These are phyloP conservation scores for Solanum paucissectum DNA, from an alignment of 257 asterid species.

Conservation along the genomic window DNA sequence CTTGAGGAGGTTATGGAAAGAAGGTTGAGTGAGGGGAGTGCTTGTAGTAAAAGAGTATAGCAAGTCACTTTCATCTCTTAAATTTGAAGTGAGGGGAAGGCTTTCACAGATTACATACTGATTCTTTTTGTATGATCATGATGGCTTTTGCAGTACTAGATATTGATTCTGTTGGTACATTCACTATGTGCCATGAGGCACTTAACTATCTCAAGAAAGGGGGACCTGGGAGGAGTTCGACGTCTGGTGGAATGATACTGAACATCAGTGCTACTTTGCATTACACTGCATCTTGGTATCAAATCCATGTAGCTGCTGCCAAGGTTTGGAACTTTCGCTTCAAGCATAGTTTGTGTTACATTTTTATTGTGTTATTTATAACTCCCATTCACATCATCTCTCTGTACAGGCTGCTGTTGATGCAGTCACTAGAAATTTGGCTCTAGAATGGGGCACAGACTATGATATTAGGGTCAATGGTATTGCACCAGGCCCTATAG, in stretches of 20 bases:
- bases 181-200: constrained; percentile 86
- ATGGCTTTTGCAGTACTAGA: constrained; percentile 50
- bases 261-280: constrained; percentile 89
- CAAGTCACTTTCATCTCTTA: not conserved
- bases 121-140: constrained; percentile 63
- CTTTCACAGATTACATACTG: constrained; percentile 54
- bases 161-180: constrained; percentile 92
- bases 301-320: constrained; percentile 86
- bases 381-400: not conserved
- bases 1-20: not conserved
- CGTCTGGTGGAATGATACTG: constrained; percentile 66
- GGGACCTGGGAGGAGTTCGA: constrained; percentile 43
- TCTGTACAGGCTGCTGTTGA: constrained; percentile 71
- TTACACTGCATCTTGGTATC: constrained; percentile 90
- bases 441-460: constrained; percentile 90
- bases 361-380: not conserved
- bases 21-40: not conserved
- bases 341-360: not conserved
- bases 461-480: constrained; percentile 79
- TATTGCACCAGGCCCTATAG: constrained; percentile 87
- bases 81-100: not conserved
- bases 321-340: constrained; percentile 36
- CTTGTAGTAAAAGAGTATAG: not conserved
- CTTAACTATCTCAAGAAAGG: constrained; percentile 60
- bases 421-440: constrained; percentile 68